Conservation (phyloP, 1,284 basidiomycete genomes). For the Leccinum angustisporum region DNA sequence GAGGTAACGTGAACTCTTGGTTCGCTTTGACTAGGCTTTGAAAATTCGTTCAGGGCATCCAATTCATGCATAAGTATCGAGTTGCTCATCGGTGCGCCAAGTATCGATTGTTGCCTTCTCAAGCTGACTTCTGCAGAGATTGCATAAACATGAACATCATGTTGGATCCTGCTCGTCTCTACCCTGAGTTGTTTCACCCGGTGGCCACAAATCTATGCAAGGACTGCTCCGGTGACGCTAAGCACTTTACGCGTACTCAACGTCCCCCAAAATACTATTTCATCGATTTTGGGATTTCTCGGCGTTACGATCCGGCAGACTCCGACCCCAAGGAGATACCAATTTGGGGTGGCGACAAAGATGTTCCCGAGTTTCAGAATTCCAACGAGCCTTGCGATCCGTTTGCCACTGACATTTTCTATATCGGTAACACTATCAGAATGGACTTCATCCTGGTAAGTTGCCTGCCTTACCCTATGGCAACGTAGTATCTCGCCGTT, state of each 20-base stretch:
- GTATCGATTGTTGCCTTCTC: too few species aligned
- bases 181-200: constrained; percentile 17
- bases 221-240: constrained; percentile 4
- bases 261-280: constrained; percentile 17
- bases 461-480: neutral
- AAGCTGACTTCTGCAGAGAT: too few species aligned
- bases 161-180: constrained; percentile 38
- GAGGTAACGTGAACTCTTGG: too few species aligned
- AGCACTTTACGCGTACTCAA: constrained; percentile 16
- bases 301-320: neutral
- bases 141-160: constrained; percentile 16
- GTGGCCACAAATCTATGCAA: neutral
- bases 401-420: constrained; percentile 13
- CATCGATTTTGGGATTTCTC: neutral
- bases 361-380: constrained; percentile 16
- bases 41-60: too few species aligned
- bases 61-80: too few species aligned
- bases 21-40: too few species aligned
- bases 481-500: too few species aligned
- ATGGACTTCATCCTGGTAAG: constrained; percentile 9
- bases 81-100: too few species aligned
- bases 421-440: constrained; percentile 25
- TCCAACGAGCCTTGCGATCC: constrained; percentile 14
- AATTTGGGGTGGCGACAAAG: constrained; percentile 3
- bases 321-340: neutral